These are phyloP conservation scores for Pyrenophora graminea DNA, from an alignment of 2,329 filamentous ascomycete genomes.

Conservation along the genomic window DNA sequence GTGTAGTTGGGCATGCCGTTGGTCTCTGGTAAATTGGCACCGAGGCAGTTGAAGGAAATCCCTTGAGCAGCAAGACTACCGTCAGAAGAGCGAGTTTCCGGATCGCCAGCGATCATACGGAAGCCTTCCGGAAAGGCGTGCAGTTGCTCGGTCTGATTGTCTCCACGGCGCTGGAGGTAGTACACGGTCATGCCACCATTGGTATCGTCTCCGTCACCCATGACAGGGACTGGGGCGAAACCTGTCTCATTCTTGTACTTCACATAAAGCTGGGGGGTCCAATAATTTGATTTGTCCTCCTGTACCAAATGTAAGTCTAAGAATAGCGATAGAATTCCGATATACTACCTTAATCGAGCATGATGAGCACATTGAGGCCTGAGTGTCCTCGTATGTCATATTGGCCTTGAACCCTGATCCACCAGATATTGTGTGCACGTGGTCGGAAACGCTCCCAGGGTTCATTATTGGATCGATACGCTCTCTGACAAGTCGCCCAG, in stretches of 20 bases:
- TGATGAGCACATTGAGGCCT: conserved; percentile 68
- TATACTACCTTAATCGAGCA: conserved; percentile 62
- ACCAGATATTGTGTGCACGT: conserved; percentile 73
- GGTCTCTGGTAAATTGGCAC: conserved; percentile 44
- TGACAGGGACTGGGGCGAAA: conserved; percentile 65
- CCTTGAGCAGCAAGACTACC: conserved; percentile 53
- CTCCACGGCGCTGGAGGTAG: conserved; percentile 62
- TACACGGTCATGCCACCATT: conserved; percentile 73
- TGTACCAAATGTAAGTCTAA: conserved; percentile 5
- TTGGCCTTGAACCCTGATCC: conserved; percentile 68
- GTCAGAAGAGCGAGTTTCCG: conserved; percentile 60
- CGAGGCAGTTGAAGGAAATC: conserved; percentile 62
- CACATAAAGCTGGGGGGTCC: conserved; percentile 74
- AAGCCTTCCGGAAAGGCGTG: conserved; percentile 72
- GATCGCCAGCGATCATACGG: conserved; percentile 72
- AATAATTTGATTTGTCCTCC: conserved; percentile 66
- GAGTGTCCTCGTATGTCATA: conserved; percentile 64
- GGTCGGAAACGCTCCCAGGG: conserved; percentile 62
- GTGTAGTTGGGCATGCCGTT: conserved; percentile 71
- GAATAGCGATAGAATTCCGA: neutral
- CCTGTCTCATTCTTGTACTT: conserved; percentile 45
- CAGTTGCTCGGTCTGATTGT: conserved; percentile 64
- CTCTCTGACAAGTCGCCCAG: conserved; percentile 42
- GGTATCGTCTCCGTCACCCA: conserved; percentile 52
- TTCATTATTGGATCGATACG: conserved; percentile 70